Evolutionary conservation across 768 basidiomycete genomes (phyloP), one percentile per base, ranked within the genome.

Genomic region (Rhodocollybia butyracea): DNA sequence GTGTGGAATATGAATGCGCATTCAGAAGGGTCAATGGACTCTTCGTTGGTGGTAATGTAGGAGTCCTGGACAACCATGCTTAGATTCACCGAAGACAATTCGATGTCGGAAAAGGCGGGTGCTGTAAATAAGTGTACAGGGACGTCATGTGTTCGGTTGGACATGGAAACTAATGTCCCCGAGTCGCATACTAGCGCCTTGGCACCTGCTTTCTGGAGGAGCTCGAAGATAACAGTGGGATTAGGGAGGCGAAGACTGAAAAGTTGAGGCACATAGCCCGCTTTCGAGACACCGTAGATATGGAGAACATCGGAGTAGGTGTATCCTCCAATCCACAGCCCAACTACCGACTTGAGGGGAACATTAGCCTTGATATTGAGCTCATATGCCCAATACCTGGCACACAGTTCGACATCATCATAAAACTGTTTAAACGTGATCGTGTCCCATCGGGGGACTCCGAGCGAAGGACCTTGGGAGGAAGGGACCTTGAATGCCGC

Each of bases 231-330:
- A 36, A 91, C 83, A 31, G 74, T 74, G 40, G 88, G 84, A 60
- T 84, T 88, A n/a, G 89, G 86, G 26, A 91, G 78, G n/a, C 86
- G 80, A 58, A 90, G 72, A 64, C 86, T 88, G 75, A 91, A 88
- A 17, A 91, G 68, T 59, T 91, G 89, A 1, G 89, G 89, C 58
- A 89, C 72, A 66, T 84, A 91, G 4, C 88, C 88, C 7, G 89
- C 89, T 64, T 88, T 76, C 12, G 86, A 84, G 57, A 91, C 71
- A 51, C 84, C 84, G 63, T 89, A 90, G 58, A 91, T 84, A 59
- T 88, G 85, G 24, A 91, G 70, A 29, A 85, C 78, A 65, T 91
- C 88, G 43, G 73, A 68, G 63, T 90, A 90, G 22, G 82, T 79
- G 72, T 86, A 84, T 5, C 89, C 89, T 38, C 83, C 76, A 38